Conservation (phyloP, 164 flowering plant species). For the Vitis vinifera region DNA sequence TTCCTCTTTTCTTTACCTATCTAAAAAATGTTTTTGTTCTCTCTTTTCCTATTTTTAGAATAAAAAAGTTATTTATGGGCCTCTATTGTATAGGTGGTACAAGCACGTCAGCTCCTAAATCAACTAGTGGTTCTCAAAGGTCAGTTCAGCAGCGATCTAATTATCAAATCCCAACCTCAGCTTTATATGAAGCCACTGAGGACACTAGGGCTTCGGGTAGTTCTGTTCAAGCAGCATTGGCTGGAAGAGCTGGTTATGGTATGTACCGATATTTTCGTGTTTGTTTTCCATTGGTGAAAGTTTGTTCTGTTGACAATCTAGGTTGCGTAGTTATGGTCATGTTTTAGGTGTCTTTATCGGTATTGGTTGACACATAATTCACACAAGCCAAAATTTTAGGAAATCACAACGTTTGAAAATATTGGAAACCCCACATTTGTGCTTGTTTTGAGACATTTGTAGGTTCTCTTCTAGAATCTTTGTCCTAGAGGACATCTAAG, state of each 20-base stretch:
- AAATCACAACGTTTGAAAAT: too few relatives aligned
- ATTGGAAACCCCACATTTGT: too few relatives aligned
- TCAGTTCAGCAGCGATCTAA: constrained; percentile 46
- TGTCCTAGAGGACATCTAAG: too few relatives aligned
- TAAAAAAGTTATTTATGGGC: too few relatives aligned
- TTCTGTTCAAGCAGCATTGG: constrained; percentile 25
- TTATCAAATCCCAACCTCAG: constrained; percentile 90
- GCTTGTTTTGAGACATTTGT: too few relatives aligned
- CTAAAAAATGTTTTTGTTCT: background rate
- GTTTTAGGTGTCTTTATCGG: background rate
- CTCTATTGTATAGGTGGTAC: constrained; percentile 25
- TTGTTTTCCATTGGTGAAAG: background rate
- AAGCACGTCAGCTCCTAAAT: constrained; percentile 27
- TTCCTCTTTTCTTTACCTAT: too few relatives aligned
- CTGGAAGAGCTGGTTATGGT: constrained; percentile 25
- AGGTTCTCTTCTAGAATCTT: too few relatives aligned
- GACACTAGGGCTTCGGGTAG: constrained; percentile 25
- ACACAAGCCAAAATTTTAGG: too few relatives aligned
- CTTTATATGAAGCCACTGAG: constrained; percentile 67
- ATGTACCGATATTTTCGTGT: background rate
- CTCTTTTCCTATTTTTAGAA: background rate
- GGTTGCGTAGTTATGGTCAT: background rate
- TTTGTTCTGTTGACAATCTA: background rate
- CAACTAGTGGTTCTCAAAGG: constrained; percentile 42
- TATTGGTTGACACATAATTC: too few relatives aligned